Evolutionary conservation across 441 rosid genomes (phyloP), one percentile per base, ranked within the genome.

Genomic region (Oxalis stricta): DNA sequence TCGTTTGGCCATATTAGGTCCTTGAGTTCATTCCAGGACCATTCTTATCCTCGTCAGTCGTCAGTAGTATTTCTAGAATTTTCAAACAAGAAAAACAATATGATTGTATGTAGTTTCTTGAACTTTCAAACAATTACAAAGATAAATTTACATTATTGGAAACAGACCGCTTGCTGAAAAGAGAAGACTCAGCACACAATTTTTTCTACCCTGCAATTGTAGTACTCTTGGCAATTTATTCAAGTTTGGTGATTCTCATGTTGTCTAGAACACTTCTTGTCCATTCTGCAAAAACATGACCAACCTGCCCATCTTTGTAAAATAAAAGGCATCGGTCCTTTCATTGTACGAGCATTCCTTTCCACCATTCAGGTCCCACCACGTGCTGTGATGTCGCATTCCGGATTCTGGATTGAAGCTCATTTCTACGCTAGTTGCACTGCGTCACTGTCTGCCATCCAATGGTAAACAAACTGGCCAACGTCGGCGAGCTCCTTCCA

Each of bases 401-500:
- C 77, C 75, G 0, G 71, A 63, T n/a, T n/a, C n/a, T n/a, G n/a
- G n/a, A n/a, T n/a, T n/a, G n/a, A n/a, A n/a, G n/a, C n/a, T n/a
- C n/a, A n/a, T n/a, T n/a, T n/a, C n/a, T n/a, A n/a, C n/a, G n/a
- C n/a, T n/a, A n/a, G n/a, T n/a, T n/a, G n/a, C n/a, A n/a, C n/a
- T n/a, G n/a, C n/a, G n/a, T n/a, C n/a, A 21, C 46, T 63, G 19
- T 55, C 60, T 14, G 82, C 82, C 55, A 66, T 68, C 77, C 73
- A 65, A 20, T 60, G 73, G 44, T 58, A 56, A 4, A 61, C 77
- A 16, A n/a, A 63, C 41, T 53, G 67, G 15, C 75, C 77, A 5
- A 58, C 20, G 0, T 73, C 77, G 0, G 71, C 73, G 1, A 62
- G 63, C 63, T 74, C 69, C 20, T 58, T 37, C 75, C 77, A 66